A percentile compares a stretch with the other conserved stretches of the same genome.
phyloP scores from a whole-genome alignment of 208 protist species.

The Trypanosoma cruzi region DNA sequence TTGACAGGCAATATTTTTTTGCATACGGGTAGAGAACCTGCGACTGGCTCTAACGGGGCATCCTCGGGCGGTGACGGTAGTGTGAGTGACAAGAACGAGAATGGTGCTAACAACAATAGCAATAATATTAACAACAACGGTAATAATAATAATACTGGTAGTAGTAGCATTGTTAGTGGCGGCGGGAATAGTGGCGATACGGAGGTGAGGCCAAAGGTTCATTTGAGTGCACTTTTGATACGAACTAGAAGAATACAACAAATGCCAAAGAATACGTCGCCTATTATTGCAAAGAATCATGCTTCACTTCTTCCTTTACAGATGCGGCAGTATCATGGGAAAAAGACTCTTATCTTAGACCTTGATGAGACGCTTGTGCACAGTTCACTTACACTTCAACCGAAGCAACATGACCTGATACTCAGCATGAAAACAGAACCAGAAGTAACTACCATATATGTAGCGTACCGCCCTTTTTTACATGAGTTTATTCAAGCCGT shows the following conservation, averaged over 20 bases:
- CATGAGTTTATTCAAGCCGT: slow-evolving; percentile 78
- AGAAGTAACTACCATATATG: slow-evolving; percentile 80
- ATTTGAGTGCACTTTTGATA: slow-evolving; percentile 50
- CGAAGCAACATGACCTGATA: slow-evolving; percentile 67
- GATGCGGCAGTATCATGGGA: slow-evolving; percentile 36
- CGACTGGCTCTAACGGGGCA: not conserved
- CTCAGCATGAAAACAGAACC: slow-evolving; percentile 63
- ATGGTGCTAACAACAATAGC: not conserved
- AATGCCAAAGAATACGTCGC: slow-evolving; percentile 83
- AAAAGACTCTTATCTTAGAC: slow-evolving; percentile 88
- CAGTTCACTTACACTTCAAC: slow-evolving; percentile 69
- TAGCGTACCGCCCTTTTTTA: slow-evolving; percentile 78
- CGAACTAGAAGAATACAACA: slow-evolving; percentile 52
- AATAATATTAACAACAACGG: slow-evolving; percentile 1
- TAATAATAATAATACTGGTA: slow-evolving; percentile 1
- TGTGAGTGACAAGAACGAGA: not conserved
- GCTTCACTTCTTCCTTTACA: slow-evolving; percentile 67
- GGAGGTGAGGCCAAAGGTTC: slow-evolving; percentile 32
- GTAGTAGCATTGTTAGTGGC: not conserved
- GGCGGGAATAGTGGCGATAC: too few relatives aligned
- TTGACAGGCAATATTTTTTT: not conserved
- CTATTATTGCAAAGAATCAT: slow-evolving; percentile 62
- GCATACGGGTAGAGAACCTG: not conserved
- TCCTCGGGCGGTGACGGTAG: not conserved
- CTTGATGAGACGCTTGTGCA: slow-evolving; percentile 93